Evolutionary conservation across 176 grass and related monocot species (phyloP).

Genomic region (Melocanna baccifera): DNA sequence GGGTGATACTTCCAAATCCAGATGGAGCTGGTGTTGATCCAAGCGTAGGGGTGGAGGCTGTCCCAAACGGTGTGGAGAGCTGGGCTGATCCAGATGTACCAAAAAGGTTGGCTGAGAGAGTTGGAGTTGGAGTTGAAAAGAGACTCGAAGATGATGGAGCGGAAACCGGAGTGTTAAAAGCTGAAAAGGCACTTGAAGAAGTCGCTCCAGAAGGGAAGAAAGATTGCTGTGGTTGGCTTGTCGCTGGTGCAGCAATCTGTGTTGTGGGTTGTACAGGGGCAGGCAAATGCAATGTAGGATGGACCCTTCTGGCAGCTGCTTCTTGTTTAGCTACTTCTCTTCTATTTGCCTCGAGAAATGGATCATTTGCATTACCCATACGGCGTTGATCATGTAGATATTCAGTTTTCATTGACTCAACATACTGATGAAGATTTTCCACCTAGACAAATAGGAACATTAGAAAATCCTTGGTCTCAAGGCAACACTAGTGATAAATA

Average conservation of each 20-base stretch:
- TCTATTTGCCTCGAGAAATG: slow-evolving; percentile 93
- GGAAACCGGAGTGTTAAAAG: slow-evolving; percentile 52
- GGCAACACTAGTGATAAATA: background rate
- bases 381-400: slow-evolving; percentile 68
- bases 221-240: slow-evolving; percentile 47
- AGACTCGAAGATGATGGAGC: slow-evolving; percentile 63
- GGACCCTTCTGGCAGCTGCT: slow-evolving; percentile 80
- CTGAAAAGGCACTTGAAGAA: slow-evolving; percentile 47
- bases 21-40: slow-evolving; percentile 60
- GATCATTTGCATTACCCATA: slow-evolving; percentile 61
- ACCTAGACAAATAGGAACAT: slow-evolving; percentile 53
- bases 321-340: slow-evolving; percentile 86
- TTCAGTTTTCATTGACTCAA: slow-evolving; percentile 75
- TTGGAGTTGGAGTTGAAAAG: slow-evolving; percentile 70
- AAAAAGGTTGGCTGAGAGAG: slow-evolving; percentile 64
- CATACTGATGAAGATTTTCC: slow-evolving; percentile 93
- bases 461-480: slow-evolving; percentile 1
- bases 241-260: slow-evolving; percentile 40
- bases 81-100: slow-evolving; percentile 52
- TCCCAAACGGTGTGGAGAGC: slow-evolving; percentile 76
- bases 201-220: slow-evolving; percentile 39
- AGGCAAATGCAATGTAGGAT: slow-evolving; percentile 91
- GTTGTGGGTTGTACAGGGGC: slow-evolving; percentile 49
- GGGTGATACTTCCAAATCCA: slow-evolving; percentile 54
- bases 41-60: slow-evolving; percentile 55